Percentiles rank a stretch among this genome's conserved stretches.
phyloP scores from a whole-genome alignment of 2,329 filamentous ascomycete genomes.

The Cladobotryum mycophilum region DNA sequence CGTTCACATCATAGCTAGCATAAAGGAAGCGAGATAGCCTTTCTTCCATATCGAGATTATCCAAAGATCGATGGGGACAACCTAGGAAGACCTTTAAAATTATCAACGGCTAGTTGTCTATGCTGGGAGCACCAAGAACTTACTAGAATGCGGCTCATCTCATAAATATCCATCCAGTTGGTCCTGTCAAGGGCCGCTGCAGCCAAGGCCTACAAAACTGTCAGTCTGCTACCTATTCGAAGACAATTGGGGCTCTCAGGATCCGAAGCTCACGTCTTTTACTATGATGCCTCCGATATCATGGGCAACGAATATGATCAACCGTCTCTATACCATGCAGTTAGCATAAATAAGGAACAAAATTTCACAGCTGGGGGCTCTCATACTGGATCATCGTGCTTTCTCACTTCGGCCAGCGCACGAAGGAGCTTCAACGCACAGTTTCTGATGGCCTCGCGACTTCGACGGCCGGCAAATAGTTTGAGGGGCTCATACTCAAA shows the following conservation, averaged over 20 bases:
- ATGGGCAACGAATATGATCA: constrained; percentile 8
- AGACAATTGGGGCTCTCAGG: neutral
- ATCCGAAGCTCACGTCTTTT: constrained; percentile 6
- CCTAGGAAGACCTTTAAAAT: constrained; percentile 8
- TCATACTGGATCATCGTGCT: constrained; percentile 2
- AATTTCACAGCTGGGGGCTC: neutral
- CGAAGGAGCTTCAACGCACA: constrained; percentile 6
- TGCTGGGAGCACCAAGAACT: neutral
- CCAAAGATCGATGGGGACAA: constrained; percentile 5
- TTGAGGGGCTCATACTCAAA: constrained; percentile 8
- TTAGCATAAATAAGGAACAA: neutral
- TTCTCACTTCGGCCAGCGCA: constrained; percentile 1
- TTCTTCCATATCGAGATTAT: constrained; percentile 10
- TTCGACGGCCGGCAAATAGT: constrained; percentile 9
- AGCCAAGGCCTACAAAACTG: neutral
- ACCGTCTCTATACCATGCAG: neutral
- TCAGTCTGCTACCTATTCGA: neutral
- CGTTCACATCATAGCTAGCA: neutral
- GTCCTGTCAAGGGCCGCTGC: constrained; percentile 2
- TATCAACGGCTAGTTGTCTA: neutral
- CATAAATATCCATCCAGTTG: constrained; percentile 6
- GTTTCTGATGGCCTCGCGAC: constrained; percentile 7
- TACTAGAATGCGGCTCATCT: constrained; percentile 10
- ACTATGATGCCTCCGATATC: constrained; percentile 11
- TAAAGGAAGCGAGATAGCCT: constrained; percentile 11